Conservation (phyloP, 495 filamentous ascomycete genomes). For the Lepidopterella palustris region DNA sequence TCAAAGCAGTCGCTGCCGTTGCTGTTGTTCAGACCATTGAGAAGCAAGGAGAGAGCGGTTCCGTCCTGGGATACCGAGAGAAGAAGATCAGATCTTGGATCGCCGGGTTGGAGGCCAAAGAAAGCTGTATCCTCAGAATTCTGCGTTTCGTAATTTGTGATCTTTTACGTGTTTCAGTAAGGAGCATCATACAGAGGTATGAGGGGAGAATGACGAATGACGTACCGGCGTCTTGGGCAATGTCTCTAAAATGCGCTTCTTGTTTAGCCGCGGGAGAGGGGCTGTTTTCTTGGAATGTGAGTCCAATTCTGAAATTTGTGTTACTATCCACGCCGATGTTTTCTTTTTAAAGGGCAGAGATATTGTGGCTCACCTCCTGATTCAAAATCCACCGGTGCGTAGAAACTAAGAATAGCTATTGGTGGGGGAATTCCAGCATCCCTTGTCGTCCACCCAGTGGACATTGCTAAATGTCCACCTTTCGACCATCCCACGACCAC, state of each 20-base stretch:
- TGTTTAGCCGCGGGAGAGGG: background rate
- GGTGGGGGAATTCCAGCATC: background rate
- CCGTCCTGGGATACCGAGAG: background rate
- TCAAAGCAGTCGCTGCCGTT: too few species aligned
- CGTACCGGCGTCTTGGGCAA: slow-evolving; percentile 1
- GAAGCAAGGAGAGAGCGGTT: background rate
- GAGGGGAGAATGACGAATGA: too few species aligned
- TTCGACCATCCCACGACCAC: slow-evolving; percentile 2
- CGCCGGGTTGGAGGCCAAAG: too few species aligned
- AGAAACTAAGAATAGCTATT: slow-evolving; percentile 2
- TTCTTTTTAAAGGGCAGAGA: background rate
- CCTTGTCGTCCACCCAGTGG: background rate
- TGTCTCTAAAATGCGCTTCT: background rate
- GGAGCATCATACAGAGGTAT: too few species aligned
- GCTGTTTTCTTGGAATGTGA: background rate
- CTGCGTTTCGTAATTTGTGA: too few species aligned
- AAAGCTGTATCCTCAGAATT: too few species aligned
- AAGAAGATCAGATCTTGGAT: too few species aligned
- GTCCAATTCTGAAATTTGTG: background rate
- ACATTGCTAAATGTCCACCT: slow-evolving; percentile 5
- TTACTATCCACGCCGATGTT: too few species aligned
- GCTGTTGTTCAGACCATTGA: background rate
- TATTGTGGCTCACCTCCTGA: background rate
- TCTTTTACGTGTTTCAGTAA: too few species aligned
- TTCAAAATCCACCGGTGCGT: slow-evolving; percentile 2